These are phyloP conservation scores for Cubamyces sp. DNA, from an alignment of 768 basidiomycete genomes.

Conservation along the genomic window DNA sequence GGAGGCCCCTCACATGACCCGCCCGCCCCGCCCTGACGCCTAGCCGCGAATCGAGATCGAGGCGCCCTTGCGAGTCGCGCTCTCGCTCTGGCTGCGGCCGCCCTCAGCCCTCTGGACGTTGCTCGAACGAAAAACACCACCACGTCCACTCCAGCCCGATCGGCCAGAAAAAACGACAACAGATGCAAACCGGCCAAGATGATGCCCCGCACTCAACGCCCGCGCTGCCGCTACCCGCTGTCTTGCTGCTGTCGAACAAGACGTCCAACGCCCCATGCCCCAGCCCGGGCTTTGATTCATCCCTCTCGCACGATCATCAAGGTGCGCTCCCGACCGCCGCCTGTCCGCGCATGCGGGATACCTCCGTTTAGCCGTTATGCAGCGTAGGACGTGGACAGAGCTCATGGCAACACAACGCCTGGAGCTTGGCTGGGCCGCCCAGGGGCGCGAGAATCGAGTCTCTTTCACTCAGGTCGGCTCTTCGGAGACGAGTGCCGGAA, in stretches of 20 bases:
- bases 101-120: background rate
- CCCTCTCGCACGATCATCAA: conserved; percentile 8
- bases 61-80: conserved; percentile 5
- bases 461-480: background rate
- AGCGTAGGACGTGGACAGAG: background rate
- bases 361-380: conserved; percentile 2
- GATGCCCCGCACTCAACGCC: background rate
- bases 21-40: conserved; percentile 7
- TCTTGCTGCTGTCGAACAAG: background rate
- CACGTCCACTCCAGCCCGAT: background rate
- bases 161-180: background rate
- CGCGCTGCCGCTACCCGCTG: background rate
- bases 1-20: conserved; percentile 1
- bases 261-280: background rate
- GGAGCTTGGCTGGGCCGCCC: conserved; percentile 4
- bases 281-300: conserved; percentile 2
- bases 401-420: background rate
- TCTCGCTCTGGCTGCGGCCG: background rate
- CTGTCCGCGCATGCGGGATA: background rate
- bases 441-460: background rate
- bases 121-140: background rate
- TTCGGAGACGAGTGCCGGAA: conserved; percentile 1
- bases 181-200: background rate
- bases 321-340: background rate
- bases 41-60: conserved; percentile 3